Conservation (phyloP, 441 rosid genomes). For the Cnidoscolus chayamansa region DNA sequence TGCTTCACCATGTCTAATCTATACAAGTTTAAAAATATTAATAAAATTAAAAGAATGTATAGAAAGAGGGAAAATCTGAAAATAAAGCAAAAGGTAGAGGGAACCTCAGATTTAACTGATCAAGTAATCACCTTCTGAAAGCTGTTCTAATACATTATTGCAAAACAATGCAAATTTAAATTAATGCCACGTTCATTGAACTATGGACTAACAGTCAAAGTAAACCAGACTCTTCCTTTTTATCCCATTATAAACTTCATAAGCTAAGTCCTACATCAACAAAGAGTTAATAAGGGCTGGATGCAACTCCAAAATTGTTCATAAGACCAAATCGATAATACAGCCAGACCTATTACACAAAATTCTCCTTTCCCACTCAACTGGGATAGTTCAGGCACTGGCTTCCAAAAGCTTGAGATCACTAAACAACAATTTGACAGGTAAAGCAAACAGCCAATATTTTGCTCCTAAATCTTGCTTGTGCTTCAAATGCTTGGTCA, state of each 20-base stretch:
- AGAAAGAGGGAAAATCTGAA: neutral
- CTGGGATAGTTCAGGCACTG: too few relatives aligned
- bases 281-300: neutral
- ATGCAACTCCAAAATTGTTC: neutral
- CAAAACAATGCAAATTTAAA: neutral
- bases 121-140: neutral
- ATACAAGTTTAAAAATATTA: conserved; percentile 6
- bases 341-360: neutral
- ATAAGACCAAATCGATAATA: neutral
- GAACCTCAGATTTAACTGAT: neutral
- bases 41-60: neutral
- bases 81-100: neutral
- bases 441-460: neutral
- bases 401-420: neutral
- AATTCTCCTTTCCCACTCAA: neutral
- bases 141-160: neutral
- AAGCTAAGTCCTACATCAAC: neutral
- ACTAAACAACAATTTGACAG: neutral
- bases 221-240: too few relatives aligned
- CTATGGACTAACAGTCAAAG: neutral
- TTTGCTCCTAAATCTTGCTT: neutral
- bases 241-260: neutral
- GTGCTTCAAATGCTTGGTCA: neutral
- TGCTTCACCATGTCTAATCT: conserved; percentile 97
- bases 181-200: neutral